Evolutionary conservation across 495 filamentous ascomycete species (phyloP), one percentile per base, ranked within the genome.

Genomic region (Podospora appendiculata): DNA sequence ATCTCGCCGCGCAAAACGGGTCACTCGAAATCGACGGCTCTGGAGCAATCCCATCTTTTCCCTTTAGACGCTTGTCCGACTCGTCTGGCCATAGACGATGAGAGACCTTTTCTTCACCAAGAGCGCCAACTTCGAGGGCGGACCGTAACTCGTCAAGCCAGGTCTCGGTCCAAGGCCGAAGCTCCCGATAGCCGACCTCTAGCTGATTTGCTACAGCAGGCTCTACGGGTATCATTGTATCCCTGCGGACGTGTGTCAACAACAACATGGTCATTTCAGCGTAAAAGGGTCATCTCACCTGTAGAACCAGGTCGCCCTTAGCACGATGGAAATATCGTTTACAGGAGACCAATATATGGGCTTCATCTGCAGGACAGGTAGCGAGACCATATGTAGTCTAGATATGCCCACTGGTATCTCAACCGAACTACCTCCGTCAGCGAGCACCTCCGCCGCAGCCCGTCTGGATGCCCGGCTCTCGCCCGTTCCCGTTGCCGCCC

Each of bases 261-360:
- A 51, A 1, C 5, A 44, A 12, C 18, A 16, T 12, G 17, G 6
- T 33, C 2, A 47, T 6, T 33, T 18, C 17, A 16, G n/a, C n/a
- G 8, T 38, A 3, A 8, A 6, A 6, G 7, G 38, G 41, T 2
- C n/a, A 32, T 10, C 48, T 50, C 18, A 64, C 62, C 59, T 59
- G 66, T 96, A 97, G 62, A 98, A 97, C 93, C 93, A 98, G 0
- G 93, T 97, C 1, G 88, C 90, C 40, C 93, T 80, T 60, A 87
- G 70, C 8, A 96, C 91, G 9, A 77, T 74, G 8, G 88, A 85
- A 13, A 95, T 79, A 61, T 98, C 93, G 56, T 95, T 88, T 17
- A 96, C 78, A n/a, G 93, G 92, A 35, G 84, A 90, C 93, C 93
- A 98, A 60, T 98, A 98, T 40, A 97, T 96, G 0, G 93, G 93